phyloP scores from a whole-genome alignment of 1,139 yeast species.

The Meyerozyma carpophila region DNA sequence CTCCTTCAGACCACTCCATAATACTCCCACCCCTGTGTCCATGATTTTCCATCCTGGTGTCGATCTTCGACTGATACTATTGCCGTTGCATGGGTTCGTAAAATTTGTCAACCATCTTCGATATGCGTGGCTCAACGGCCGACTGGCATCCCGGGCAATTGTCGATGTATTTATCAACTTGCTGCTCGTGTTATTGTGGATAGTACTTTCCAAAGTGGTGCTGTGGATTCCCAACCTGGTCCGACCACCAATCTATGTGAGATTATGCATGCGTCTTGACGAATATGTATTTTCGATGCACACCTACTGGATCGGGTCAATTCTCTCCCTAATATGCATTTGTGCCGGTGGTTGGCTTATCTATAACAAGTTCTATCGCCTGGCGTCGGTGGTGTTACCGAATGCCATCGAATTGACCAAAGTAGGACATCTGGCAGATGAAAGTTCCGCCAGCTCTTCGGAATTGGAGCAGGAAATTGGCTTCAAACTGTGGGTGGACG shows the following conservation, averaged over 20 bases:
- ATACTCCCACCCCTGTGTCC: no score
- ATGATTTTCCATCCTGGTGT: background rate
- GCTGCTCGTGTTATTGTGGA: background rate
- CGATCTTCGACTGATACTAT: background rate
- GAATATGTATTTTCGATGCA: background rate
- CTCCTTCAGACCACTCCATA: no score
- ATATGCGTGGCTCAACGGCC: background rate
- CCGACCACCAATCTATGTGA: background rate
- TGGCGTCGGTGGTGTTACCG: background rate
- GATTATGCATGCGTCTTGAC: constrained; percentile 1
- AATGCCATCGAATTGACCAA: background rate
- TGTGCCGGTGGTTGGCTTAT: background rate
- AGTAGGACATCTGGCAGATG: no score
- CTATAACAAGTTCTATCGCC: background rate
- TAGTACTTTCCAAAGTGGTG: background rate
- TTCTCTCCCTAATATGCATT: background rate
- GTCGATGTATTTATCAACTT: background rate
- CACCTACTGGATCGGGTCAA: background rate
- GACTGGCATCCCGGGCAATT: background rate
- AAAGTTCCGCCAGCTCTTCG: background rate
- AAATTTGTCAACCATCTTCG: background rate
- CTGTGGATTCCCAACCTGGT: background rate
- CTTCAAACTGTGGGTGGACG: background rate
- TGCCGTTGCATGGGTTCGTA: background rate
- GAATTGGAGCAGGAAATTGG: background rate